Evolutionary conservation across 805 yeast genomes (phyloP), one percentile per base, ranked within the genome.

Genomic region (Candida sanyiensis): DNA sequence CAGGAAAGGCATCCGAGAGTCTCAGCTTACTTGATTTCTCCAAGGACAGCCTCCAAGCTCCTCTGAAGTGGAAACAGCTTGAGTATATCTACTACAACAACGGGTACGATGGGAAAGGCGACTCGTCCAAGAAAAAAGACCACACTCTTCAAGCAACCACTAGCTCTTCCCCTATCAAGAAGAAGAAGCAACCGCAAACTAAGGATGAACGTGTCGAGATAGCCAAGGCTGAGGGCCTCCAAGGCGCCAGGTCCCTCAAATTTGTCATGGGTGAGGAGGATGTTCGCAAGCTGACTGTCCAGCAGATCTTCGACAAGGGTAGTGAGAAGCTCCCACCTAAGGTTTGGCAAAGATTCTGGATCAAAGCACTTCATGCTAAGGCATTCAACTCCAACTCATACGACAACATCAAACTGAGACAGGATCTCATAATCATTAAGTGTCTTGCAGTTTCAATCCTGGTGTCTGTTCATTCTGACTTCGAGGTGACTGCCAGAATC

Each of bases 391-490:
- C 70, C 13, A 70, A 67, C 31, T 63, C 81, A 2, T 63, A 61
- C 33, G 82, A 77, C 28, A 67, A 78, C 35, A 58, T 78, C 31
- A 60, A 64, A 27, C 53, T 80, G 40, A 70, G 96, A 45, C 70
- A 70, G 27, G 67, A 75, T 40, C 65, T 88, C 13, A 68, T 83
- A 6, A 69, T 74, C 17, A 65, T 79, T 34, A 84, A 86, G 56
- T 74, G 85, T 49, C 62, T 74, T 37, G 75, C 95, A 1, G 66
- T 83, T 33, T 83, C 84, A 0, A 75, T 80, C 46, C 67, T 78
- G 2, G 71, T 80, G 15, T 70, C 80, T 31, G 68, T 76, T 39
- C 73, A 72, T 44, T 63, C 69, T 6, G 77, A 79, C 35, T 73
- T 75, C 32, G 75, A 68, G 39, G 72, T 83, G 17, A 75, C 82